phyloP scores from a whole-genome alignment of 345 rosid genomes.

The Camelina hispida region DNA sequence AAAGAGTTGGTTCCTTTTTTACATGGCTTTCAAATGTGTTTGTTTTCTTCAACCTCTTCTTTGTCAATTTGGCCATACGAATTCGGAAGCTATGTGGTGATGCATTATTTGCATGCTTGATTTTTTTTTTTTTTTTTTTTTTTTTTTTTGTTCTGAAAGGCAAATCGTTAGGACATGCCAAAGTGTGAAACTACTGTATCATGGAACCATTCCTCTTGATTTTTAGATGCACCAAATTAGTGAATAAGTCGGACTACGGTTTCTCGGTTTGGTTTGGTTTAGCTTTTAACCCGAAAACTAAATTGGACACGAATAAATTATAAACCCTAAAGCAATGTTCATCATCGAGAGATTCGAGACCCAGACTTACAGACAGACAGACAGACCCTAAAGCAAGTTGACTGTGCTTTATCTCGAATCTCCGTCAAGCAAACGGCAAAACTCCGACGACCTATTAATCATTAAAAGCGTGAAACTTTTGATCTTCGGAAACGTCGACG shows the following conservation, averaged over 20 bases:
- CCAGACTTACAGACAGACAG: background rate
- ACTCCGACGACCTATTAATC: background rate
- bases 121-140: background rate
- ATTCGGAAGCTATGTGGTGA: slow-evolving; percentile 12
- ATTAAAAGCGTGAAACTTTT: background rate
- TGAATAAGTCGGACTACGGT: too few relatives aligned
- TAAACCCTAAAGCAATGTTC: background rate
- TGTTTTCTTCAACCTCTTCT: background rate
- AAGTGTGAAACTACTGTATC: background rate
- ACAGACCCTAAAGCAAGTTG: too few relatives aligned
- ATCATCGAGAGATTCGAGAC: background rate
- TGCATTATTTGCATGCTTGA: background rate
- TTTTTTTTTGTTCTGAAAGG: background rate
- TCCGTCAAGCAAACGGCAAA: background rate
- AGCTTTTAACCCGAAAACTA: background rate
- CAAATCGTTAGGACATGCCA: background rate
- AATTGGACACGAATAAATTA: too few relatives aligned
- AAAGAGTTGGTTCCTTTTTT: background rate
- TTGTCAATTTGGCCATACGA: background rate
- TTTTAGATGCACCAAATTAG: too few relatives aligned
- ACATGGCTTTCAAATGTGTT: background rate
- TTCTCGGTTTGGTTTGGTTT: background rate
- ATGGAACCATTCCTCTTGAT: background rate
- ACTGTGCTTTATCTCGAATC: background rate
- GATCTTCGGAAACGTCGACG: background rate